Percentiles rank a stretch among this genome's conserved stretches.
Evolutionary conservation across 495 filamentous ascomycete species (phyloP).

Genomic region (Chaetomium tenue): DNA sequence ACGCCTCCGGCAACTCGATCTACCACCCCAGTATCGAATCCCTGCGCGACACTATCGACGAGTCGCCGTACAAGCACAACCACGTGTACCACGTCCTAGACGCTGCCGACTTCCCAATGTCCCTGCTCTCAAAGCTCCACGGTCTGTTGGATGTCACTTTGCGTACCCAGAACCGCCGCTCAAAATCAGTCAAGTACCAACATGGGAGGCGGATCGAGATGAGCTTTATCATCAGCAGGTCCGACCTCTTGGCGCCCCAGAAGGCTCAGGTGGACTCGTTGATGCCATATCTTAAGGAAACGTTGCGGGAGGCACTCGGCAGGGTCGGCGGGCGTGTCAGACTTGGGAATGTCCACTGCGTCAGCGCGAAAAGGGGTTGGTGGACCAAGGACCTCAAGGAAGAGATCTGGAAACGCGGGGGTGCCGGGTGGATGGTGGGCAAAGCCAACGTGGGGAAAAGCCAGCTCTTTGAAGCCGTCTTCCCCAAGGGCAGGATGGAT

Average conservation of each 20-base stretch:
- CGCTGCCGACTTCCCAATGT: constrained; percentile 95
- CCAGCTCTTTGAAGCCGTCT: constrained; percentile 77
- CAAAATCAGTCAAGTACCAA: constrained; percentile 59
- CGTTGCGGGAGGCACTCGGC: constrained; percentile 70
- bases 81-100: constrained; percentile 98
- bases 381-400: constrained; percentile 86
- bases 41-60: constrained; percentile 74
- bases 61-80: constrained; percentile 82
- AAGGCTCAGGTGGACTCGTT: constrained; percentile 77
- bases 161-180: constrained; percentile 72
- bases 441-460: constrained; percentile 98
- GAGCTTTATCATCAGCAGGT: constrained; percentile 85
- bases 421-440: constrained; percentile 96
- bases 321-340: constrained; percentile 59
- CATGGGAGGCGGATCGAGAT: constrained; percentile 64
- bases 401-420: constrained; percentile 72
- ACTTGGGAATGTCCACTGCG: constrained; percentile 77
- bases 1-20: constrained; percentile 66
- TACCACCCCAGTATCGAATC: constrained; percentile 74
- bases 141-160: constrained; percentile 58
- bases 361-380: constrained; percentile 80
- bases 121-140: constrained; percentile 64
- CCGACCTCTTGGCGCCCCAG: constrained; percentile 77
- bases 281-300: constrained; percentile 74
- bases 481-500: constrained; percentile 71